phyloP scores from a whole-genome alignment of 495 filamentous ascomycete species.

The Daldinia loculata region DNA sequence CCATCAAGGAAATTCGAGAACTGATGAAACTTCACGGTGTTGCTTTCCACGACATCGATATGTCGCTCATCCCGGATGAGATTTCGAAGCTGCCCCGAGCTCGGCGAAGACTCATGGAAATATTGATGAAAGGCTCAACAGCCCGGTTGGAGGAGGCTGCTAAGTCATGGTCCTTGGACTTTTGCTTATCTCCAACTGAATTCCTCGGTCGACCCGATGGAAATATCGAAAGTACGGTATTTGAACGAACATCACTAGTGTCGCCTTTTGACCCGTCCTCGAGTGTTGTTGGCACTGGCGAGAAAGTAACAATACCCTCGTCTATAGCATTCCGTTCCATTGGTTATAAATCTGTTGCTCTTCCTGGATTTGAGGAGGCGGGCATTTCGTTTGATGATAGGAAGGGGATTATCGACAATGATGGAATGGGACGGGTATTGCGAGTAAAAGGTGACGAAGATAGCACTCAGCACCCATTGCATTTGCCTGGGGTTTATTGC shows the following conservation, averaged over 20 bases:
- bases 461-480: constrained; percentile 12
- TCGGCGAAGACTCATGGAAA: constrained; percentile 77
- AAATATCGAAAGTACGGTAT: constrained; percentile 67
- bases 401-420: constrained; percentile 84
- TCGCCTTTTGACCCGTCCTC: constrained; percentile 62
- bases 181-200: constrained; percentile 75
- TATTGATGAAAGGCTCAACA: constrained; percentile 76
- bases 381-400: constrained; percentile 79
- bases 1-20: constrained; percentile 91
- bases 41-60: constrained; percentile 73
- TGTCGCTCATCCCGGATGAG: constrained; percentile 69
- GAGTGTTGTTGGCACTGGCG: constrained; percentile 58
- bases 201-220: constrained; percentile 65
- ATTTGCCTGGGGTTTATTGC: constrained; percentile 82
- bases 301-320: constrained; percentile 59
- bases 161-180: constrained; percentile 85
- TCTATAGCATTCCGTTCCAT: constrained; percentile 87
- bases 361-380: constrained; percentile 79
- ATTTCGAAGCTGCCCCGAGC: constrained; percentile 73
- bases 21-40: constrained; percentile 79
- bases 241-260: constrained; percentile 66
- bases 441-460: constrained; percentile 35
- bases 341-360: constrained; percentile 82
- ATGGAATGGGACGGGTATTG: constrained; percentile 76
- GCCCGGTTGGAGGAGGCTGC: constrained; percentile 54